phyloP scores from a whole-genome alignment of 2,329 filamentous ascomycete genomes.

The Scedosporium aurantiacum region DNA sequence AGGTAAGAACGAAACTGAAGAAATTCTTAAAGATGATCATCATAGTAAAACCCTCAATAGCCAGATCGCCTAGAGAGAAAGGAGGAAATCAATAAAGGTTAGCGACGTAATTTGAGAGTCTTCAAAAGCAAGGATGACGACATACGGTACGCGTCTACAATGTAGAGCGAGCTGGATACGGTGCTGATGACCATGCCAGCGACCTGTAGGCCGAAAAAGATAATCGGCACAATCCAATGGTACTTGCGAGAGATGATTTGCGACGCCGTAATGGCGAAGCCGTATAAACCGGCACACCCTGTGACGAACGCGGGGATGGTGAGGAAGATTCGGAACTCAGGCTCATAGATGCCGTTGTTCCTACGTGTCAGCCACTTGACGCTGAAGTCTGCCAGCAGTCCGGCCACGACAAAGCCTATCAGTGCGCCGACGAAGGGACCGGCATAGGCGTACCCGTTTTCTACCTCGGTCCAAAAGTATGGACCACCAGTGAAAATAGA shows the following conservation, averaged over 20 bases:
- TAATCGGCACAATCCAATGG: slow-evolving; percentile 61
- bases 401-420: slow-evolving; percentile 65
- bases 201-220: slow-evolving; percentile 77
- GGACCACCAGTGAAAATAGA: slow-evolving; percentile 72
- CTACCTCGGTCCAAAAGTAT: slow-evolving; percentile 68
- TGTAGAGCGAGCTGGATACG: slow-evolving; percentile 74
- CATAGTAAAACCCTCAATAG: slow-evolving; percentile 81
- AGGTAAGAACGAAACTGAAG: slow-evolving; percentile 79
- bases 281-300: slow-evolving; percentile 68
- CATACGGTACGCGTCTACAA: slow-evolving; percentile 84
- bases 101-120: neutral
- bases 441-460: slow-evolving; percentile 79
- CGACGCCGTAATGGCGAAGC: slow-evolving; percentile 65
- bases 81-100: slow-evolving; percentile 9
- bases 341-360: slow-evolving; percentile 79
- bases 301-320: slow-evolving; percentile 74
- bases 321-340: slow-evolving; percentile 77
- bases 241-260: slow-evolving; percentile 46
- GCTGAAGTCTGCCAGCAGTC: slow-evolving; percentile 60
- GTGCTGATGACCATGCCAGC: slow-evolving; percentile 88
- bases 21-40: slow-evolving; percentile 91
- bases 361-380: slow-evolving; percentile 58
- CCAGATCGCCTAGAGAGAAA: slow-evolving; percentile 50
- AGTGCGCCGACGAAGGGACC: slow-evolving; percentile 78
- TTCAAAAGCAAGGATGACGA: slow-evolving; percentile 12